A percentile compares a stretch with the other conserved stretches of the same genome.
Conservation (phyloP, 2,329 filamentous ascomycete genomes). For the Verticillium zaregamsianum region DNA sequence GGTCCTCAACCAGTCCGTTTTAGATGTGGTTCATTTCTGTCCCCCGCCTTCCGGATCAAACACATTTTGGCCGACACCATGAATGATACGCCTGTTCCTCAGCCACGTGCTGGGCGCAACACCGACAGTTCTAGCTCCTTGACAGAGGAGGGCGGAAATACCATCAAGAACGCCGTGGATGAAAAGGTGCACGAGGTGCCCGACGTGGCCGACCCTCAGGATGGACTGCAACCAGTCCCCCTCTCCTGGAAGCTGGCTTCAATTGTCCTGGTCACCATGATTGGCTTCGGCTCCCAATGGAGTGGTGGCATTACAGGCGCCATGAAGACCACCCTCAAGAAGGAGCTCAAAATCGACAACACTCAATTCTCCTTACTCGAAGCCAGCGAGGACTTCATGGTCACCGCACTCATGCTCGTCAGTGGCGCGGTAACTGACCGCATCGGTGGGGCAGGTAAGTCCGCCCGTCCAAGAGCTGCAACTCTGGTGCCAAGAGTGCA, state of each 20-base stretch:
- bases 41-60: too few relatives aligned
- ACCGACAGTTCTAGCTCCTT: too few relatives aligned
- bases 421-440: slow-evolving; percentile 55
- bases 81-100: too few relatives aligned
- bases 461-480: slow-evolving; percentile 2
- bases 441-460: slow-evolving; percentile 49
- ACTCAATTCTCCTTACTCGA: slow-evolving; percentile 55
- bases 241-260: slow-evolving; percentile 16
- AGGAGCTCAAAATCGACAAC: slow-evolving; percentile 56
- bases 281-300: slow-evolving; percentile 58
- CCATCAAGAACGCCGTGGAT: neutral
- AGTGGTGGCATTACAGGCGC: slow-evolving; percentile 56
- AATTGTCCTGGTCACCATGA: slow-evolving; percentile 45
- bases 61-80: too few relatives aligned
- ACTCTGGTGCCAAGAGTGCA: too few relatives aligned
- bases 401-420: slow-evolving; percentile 47
- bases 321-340: slow-evolving; percentile 58
- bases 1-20: too few relatives aligned
- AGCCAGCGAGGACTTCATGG: slow-evolving; percentile 61
- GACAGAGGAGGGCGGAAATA: too few relatives aligned
- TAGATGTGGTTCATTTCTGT: too few relatives aligned
- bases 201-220: neutral
- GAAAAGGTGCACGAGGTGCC: neutral
- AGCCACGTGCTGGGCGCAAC: too few relatives aligned
- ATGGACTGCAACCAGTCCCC: neutral